phyloP scores from a whole-genome alignment of 139 green algal genomes.

The Bryopsis sp. region DNA sequence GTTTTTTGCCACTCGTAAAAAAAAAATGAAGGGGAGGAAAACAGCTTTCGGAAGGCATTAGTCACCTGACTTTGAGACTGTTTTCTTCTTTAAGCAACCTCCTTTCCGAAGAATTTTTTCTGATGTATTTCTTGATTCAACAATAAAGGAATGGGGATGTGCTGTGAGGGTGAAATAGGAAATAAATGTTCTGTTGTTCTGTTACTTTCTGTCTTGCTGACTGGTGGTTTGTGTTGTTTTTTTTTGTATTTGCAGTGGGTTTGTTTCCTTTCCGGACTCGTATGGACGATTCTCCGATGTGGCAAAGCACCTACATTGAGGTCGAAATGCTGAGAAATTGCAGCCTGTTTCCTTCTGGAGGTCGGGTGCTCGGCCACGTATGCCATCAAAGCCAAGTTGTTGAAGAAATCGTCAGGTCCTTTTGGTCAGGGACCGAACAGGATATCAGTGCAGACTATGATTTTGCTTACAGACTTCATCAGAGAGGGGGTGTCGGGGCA shows the following conservation, averaged over 20 bases:
- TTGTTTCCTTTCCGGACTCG: constrained; percentile 79
- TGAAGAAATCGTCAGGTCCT: constrained; percentile 28
- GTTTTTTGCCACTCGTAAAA: no score
- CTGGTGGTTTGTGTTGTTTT: no score
- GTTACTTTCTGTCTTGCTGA: no score
- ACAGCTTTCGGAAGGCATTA: no score
- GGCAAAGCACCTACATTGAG: constrained; percentile 62
- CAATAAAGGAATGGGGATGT: no score
- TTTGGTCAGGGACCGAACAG: not conserved
- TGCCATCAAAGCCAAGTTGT: constrained; percentile 67
- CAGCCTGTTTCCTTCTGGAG: constrained; percentile 55
- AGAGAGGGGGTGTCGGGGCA: not conserved
- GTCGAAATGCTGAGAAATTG: constrained; percentile 39
- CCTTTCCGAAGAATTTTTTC: no score
- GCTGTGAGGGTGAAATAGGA: no score
- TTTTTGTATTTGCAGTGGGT: constrained; percentile 55
- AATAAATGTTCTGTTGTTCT: no score
- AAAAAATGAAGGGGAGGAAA: no score
- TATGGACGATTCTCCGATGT: constrained; percentile 24
- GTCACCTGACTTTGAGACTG: no score
- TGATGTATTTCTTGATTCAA: no score
- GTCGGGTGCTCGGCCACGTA: constrained; percentile 53
- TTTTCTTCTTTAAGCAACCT: no score
- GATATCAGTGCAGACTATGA: not conserved
- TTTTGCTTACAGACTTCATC: constrained; percentile 7